Base-by-base conservation (phyloP, 2,329 filamentous ascomycete species). In the Monilinia polystroma region DNA sequence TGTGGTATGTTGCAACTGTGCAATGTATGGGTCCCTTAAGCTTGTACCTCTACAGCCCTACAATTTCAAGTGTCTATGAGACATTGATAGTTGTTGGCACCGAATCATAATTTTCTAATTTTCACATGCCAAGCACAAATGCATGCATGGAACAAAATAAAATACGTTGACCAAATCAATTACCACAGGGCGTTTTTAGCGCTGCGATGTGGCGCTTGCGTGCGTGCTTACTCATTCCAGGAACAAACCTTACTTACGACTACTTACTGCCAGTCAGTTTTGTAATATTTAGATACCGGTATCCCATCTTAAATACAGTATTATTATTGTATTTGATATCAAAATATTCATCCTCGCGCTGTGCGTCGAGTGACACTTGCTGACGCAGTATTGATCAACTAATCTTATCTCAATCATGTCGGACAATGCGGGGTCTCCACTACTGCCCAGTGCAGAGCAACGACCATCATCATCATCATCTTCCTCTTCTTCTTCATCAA, bases 321-420 rank as follows among this genome's bases (percentile, higher is more conserved):
- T 23, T 52, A 23, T 23, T 43, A 23, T 23, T 43, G 47, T 32
- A 23, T 38, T 55, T 35, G 55, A 66, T 45, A 60, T 62, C 26
- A 35, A 53, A 18, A 62, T 7, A 43, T 47, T 41, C 55, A 66
- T 66, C 55, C 64, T 66, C 64, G 47, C 56, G 64, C 55, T 32
- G 35, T 66, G 64, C 64, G 64, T 66, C 38, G 64, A 66, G 64
- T 54, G 64, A 66, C 53, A 52, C 55, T 45, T 66, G 60, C 43
- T 10, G 23, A 11, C 55, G 23, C 38, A 43, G 26, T 12, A n/a
- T 60, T 53, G 12, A 49, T 56, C 29, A 26, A 60, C 16, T 60
- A 38, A 16, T 29, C 23, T 54, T 53, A 66, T 53, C 51, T 63
- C 35, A 49, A 51, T 54, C 49, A 66, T 63, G 57, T 59, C 49